Percentiles rank a stretch among this genome's conserved stretches.
These are phyloP conservation scores for Sanguinoderma infundibulare DNA, from an alignment of 1,284 basidiomycete species.

Conservation along the genomic window DNA sequence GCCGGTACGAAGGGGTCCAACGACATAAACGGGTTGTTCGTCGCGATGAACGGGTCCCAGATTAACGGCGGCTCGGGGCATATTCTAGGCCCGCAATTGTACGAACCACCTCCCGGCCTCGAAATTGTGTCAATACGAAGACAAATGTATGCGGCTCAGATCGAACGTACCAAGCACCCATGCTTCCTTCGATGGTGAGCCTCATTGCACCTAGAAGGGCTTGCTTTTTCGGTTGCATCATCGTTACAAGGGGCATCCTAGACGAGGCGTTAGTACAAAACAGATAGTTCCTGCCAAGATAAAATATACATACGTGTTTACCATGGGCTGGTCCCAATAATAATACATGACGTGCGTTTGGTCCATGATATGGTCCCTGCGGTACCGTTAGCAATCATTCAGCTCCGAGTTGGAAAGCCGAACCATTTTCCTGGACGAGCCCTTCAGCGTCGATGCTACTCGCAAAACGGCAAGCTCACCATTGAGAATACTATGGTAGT, in stretches of 20 bases:
- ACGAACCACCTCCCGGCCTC: constrained; percentile 66
- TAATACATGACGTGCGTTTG: constrained; percentile 68
- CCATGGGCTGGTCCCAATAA: constrained; percentile 75
- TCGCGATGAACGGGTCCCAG: constrained; percentile 58
- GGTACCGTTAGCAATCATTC: neutral
- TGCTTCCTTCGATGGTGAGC: constrained; percentile 60
- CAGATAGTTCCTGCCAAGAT: neutral
- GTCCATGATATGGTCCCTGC: constrained; percentile 60
- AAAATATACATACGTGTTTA: constrained; percentile 50
- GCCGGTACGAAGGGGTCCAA: no score
- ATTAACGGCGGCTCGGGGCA: constrained; percentile 56
- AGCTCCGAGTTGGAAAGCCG: no score
- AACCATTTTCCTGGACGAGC: constrained; percentile 55
- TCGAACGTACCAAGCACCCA: constrained; percentile 54
- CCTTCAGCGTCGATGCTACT: neutral
- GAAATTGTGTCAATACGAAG: neutral
- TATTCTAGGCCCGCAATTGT: constrained; percentile 57
- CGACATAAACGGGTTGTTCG: no score
- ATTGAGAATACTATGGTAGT: constrained; percentile 63
- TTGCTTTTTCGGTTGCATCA: constrained; percentile 60
- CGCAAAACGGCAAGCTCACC: constrained; percentile 40
- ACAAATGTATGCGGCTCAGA: neutral
- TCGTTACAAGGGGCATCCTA: constrained; percentile 60
- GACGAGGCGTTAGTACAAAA: neutral
- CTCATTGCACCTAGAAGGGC: constrained; percentile 64